A percentile compares a stretch with the other conserved stretches of the same genome.
Evolutionary conservation across 768 basidiomycete genomes (phyloP).

Genomic region (Tephrocybe sp.): DNA sequence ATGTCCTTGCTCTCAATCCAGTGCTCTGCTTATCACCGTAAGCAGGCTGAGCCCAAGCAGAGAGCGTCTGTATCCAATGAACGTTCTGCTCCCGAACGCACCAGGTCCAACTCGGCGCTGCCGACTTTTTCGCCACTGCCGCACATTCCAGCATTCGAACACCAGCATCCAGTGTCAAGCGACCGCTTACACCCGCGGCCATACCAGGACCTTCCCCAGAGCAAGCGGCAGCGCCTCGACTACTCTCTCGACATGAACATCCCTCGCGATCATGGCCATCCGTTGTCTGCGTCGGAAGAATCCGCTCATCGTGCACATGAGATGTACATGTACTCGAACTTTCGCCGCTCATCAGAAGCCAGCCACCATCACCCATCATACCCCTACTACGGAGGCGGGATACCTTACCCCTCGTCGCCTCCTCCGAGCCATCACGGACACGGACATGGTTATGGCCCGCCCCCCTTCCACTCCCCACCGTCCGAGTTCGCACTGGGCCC

Average conservation of each 20-base stretch:
- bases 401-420: conserved; percentile 9
- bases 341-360: conserved; percentile 3
- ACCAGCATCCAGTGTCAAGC: conserved; percentile 17
- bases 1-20: background rate
- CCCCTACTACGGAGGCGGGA: conserved; percentile 1
- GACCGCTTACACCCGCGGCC: conserved; percentile 22
- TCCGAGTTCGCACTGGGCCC: conserved; percentile 2
- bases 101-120: conserved; percentile 4
- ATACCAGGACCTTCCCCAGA: conserved; percentile 17
- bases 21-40: background rate
- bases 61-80: conserved; percentile 4
- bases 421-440: background rate
- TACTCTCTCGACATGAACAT: conserved; percentile 5
- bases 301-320: conserved; percentile 4
- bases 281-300: conserved; percentile 3
- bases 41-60: conserved; percentile 5
- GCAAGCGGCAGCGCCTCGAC: conserved; percentile 19
- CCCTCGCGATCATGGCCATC: conserved; percentile 9
- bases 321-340: conserved; percentile 9
- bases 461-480: conserved; percentile 1
- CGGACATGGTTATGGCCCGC: background rate
- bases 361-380: background rate
- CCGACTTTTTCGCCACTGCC: conserved; percentile 13
- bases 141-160: conserved; percentile 13
- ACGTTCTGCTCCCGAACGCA: conserved; percentile 6